Evolutionary conservation across 441 rosid genomes (phyloP), one percentile per base, ranked within the genome.

Genomic region (Gossypium schwendimanii): DNA sequence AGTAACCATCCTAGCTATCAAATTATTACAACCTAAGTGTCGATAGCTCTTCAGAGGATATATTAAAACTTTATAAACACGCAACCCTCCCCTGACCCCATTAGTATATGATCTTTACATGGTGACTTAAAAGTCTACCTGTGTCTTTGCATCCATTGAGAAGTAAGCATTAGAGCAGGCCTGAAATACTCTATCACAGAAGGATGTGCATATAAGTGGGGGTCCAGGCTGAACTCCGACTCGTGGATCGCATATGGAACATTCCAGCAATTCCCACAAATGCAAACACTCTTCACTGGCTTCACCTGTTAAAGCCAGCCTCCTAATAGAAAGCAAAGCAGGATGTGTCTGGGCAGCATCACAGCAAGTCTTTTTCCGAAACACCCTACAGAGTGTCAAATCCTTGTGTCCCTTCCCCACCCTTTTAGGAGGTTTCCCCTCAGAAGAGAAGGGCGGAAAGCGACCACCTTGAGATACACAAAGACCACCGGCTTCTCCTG

Each of bases 81-180:
- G 6, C 60, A 54, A 54, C 60, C 9, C 59, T 54, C 0, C 54
- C 33, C 53, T 54, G 1, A 2, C 18, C 33, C 18, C 5, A 6
- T 18, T 44, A 5, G 15, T 6, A 18, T 54, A 18, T 12, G 9
- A 54, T 54, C 60, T 21, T 31, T 31, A 31, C 33, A 31, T 31
- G 33, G 33, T 31, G 33, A 31, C 33, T 31, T 31, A 31, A 31
- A 4, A 31, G 50, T 71, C 20, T 73, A 87, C 98, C 88, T 77
- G 89, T 63, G 82, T 76, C 76, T 75, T 85, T 0, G 84, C 79
- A 73, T 90, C 87, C 86, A 85, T 83, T 36, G 87, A 85, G 78
- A 94, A 94, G 85, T 89, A 94, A 63, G 97, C 95, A 73, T 66
- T 73, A 21, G 84, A 78, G 79, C 96, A 94, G 70, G 95, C 93